Conservation (phyloP, 2,329 filamentous ascomycete species). For the Sclerotinia sclerotiorum region DNA sequence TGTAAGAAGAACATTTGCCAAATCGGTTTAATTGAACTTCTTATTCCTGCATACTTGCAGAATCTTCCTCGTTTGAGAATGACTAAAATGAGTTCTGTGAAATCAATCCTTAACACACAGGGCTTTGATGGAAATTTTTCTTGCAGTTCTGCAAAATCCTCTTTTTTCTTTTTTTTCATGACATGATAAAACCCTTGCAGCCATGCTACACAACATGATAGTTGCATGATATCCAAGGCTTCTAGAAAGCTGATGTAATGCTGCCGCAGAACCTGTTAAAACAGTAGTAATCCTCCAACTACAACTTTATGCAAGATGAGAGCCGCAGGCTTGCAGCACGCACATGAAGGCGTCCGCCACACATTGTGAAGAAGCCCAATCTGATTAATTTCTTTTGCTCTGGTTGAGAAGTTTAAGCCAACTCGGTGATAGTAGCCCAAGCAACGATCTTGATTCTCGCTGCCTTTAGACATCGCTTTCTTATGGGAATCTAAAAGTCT, state of each 20-base stretch:
- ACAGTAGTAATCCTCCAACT: background rate
- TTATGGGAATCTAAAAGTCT: background rate
- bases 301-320: no score
- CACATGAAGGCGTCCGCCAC: background rate
- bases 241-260: constrained; percentile 17
- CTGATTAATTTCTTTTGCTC: background rate
- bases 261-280: constrained; percentile 1
- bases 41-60: constrained; percentile 13
- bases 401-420: background rate
- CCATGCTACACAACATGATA: background rate
- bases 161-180: no score
- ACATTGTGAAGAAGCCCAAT: background rate
- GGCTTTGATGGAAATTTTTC: constrained; percentile 3
- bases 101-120: background rate
- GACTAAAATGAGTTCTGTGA: background rate
- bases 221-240: constrained; percentile 4
- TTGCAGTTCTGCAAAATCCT: background rate
- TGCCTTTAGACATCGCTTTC: background rate
- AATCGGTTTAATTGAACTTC: background rate
- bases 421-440: background rate
- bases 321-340: background rate
- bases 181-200: background rate
- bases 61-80: background rate
- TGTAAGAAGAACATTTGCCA: background rate
- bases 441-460: background rate